phyloP scores from a whole-genome alignment of 2,329 filamentous ascomycete species.

The Mariannaea elegans region DNA sequence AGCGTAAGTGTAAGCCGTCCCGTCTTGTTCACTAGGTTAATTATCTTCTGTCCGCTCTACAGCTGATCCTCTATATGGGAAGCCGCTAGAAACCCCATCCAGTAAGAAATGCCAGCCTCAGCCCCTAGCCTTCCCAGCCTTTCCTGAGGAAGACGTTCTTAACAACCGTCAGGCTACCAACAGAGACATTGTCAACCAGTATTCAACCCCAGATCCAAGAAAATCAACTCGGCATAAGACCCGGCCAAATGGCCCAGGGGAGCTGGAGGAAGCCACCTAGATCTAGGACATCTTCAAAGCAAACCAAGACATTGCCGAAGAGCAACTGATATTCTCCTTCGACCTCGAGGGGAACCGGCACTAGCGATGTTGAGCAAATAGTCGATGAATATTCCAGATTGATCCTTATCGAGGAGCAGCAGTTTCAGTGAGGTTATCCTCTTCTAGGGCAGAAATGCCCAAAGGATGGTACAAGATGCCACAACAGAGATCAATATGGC shows the following conservation, averaged over 20 bases:
- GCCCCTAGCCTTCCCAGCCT: too few relatives aligned
- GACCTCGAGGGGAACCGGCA: constrained; percentile 46
- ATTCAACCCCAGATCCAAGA: too few relatives aligned
- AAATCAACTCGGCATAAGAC: too few relatives aligned
- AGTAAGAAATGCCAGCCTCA: too few relatives aligned
- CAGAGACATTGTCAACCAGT: too few relatives aligned
- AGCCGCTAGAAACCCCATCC: too few relatives aligned
- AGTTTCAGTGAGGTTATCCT: constrained; percentile 73
- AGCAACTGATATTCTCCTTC: constrained; percentile 46
- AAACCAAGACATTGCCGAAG: not conserved
- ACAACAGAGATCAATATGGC: constrained; percentile 32
- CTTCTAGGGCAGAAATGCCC: constrained; percentile 64
- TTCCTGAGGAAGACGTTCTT: too few relatives aligned
- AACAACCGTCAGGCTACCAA: too few relatives aligned
- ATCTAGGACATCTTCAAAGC: not conserved
- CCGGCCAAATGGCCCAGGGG: constrained; percentile 35
- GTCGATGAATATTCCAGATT: constrained; percentile 26
- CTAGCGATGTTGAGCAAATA: not conserved
- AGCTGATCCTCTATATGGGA: too few relatives aligned
- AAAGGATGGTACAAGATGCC: constrained; percentile 34
- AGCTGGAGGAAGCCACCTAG: constrained; percentile 31
- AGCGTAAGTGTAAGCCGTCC: too few relatives aligned
- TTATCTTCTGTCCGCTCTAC: too few relatives aligned
- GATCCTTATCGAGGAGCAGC: constrained; percentile 33
- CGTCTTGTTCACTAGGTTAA: too few relatives aligned